Evolutionary conservation across 257 asterid genomes (phyloP), one percentile per base, ranked within the genome.

Genomic region (Nicotiana paniculata): DNA sequence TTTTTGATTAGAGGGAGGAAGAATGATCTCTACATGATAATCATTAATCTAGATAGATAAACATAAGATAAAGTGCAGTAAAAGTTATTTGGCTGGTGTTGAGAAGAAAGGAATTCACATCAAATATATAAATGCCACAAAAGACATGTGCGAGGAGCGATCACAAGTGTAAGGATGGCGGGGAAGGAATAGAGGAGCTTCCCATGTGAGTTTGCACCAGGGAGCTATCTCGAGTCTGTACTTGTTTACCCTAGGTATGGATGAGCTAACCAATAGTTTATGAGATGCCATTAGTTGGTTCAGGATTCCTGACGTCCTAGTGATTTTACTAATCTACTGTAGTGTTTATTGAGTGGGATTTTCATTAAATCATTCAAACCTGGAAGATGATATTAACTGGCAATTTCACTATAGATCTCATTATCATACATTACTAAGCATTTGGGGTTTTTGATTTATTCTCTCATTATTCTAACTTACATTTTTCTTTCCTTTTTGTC

Each of bases 21-120:
- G 30, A 35, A 35, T 68, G 54, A 9, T 37, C 9, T 18, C 39
- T 4, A 39, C 37, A 33, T 33, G 37, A 33, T 33, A 33, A 33
- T 33, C 37, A n/a, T 39, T 39, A 39, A 9, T 68, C 55, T 68
- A 18, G n/a, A 18, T 68, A 18, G n/a, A 18, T 68, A 37, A 68
- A 37, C 57, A 69, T 39, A 30, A n/a, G 32, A 37, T 39, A 39
- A 69, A 69, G 77, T 39, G 57, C 33, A 69, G n/a, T 37, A 69
- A 69, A n/a, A 39, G 9, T 63, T 35, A 63, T 26, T 26, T 26
- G 77, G 57, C 39, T 39, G 5, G 77, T 69, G 7, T 33, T 39
- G 57, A 69, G 57, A 69, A 69, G 77, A 69, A 39, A 69, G 77
- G 77, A 69, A n/a, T 69, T 39, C 57, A 69, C 77, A 69, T 69